Evolutionary conservation across 73 alveolate genomes (phyloP).

Genomic region (Paramecium bursaria): DNA sequence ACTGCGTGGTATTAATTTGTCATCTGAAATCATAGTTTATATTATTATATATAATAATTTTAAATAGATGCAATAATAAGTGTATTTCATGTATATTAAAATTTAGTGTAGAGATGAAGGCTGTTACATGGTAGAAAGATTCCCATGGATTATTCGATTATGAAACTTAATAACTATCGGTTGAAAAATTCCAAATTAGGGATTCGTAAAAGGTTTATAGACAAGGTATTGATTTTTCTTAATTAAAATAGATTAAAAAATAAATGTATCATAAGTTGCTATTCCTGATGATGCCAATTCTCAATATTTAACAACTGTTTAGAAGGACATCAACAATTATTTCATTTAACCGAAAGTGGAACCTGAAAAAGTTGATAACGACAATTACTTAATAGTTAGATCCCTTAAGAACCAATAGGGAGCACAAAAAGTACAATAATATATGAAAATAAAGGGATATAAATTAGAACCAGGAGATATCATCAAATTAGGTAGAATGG

Average conservation of each 20-base stretch:
- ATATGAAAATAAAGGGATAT: conserved; percentile 12
- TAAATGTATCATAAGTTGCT: background rate
- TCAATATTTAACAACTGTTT: conserved; percentile 30
- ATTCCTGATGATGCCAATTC: background rate
- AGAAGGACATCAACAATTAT: background rate
- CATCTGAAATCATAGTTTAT: too few relatives aligned
- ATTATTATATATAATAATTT: too few relatives aligned
- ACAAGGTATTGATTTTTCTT: conserved; percentile 10
- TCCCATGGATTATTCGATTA: conserved; percentile 69
- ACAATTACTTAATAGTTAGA: conserved; percentile 28
- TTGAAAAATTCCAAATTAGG: conserved; percentile 18
- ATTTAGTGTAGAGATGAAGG: conserved; percentile 64
- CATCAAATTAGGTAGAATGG: conserved; percentile 67
- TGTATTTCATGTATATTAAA: too few relatives aligned
- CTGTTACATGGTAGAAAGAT: conserved; percentile 57
- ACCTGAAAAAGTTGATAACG: background rate
- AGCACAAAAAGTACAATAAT: conserved; percentile 4
- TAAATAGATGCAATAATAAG: too few relatives aligned
- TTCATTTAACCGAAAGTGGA: conserved; percentile 5
- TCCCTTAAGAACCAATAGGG: conserved; percentile 37
- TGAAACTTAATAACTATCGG: conserved; percentile 41
- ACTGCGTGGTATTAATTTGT: too few relatives aligned
- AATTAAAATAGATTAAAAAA: background rate
- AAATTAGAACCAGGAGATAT: conserved; percentile 59
- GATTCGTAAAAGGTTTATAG: conserved; percentile 27